Evolutionary conservation across 345 rosid species (phyloP).

Genomic region (Clarkia xantiana): DNA sequence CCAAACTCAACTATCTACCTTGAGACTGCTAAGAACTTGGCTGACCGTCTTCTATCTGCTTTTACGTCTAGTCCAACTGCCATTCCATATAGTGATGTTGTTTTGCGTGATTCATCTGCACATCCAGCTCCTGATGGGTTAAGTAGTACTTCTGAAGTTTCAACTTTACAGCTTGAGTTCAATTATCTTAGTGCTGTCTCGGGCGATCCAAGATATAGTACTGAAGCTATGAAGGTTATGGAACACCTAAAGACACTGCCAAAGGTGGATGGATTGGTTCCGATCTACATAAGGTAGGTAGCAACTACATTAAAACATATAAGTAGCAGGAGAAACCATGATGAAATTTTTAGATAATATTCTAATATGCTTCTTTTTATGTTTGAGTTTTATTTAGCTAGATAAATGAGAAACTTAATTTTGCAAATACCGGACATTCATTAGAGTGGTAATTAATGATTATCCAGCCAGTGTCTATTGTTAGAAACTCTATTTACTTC

Average conservation of each 20-base stretch:
- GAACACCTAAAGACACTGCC: slow-evolving; percentile 75
- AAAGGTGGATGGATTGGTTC: slow-evolving; percentile 85
- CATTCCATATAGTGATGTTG: slow-evolving; percentile 73
- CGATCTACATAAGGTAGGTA: slow-evolving; percentile 75
- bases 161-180: slow-evolving; percentile 89
- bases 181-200: slow-evolving; percentile 77
- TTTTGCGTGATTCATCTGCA: slow-evolving; percentile 58
- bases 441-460: background rate
- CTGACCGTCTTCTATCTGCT: slow-evolving; percentile 79
- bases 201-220: slow-evolving; percentile 78
- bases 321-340: background rate
- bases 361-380: too few species aligned
- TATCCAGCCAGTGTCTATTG: background rate
- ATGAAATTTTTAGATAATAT: too few species aligned
- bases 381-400: too few species aligned
- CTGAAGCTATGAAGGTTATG: slow-evolving; percentile 86
- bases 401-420: too few species aligned
- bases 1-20: slow-evolving; percentile 67
- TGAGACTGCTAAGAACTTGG: slow-evolving; percentile 63
- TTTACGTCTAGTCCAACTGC: slow-evolving; percentile 76
- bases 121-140: slow-evolving; percentile 80
- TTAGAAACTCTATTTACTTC: background rate
- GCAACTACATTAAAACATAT: slow-evolving; percentile 2
- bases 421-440: background rate
- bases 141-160: slow-evolving; percentile 91